Percentiles rank a stretch among this genome's conserved stretches.
Conservation (phyloP, 495 filamentous ascomycete species). For the Penicillium alfredii region DNA sequence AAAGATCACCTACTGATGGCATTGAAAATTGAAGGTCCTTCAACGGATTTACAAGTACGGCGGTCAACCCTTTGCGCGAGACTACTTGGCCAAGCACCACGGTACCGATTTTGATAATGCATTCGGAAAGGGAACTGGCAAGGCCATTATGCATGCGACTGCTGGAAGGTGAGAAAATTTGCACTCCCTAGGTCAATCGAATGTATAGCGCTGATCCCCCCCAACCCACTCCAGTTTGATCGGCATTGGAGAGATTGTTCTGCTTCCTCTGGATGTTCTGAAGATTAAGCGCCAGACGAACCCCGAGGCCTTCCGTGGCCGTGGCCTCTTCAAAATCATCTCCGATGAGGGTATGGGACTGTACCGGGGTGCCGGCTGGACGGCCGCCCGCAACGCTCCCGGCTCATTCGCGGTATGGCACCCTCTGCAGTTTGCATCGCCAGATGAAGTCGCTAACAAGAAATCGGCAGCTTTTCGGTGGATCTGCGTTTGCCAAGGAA, state of each 20-base stretch:
- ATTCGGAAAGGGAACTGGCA: conserved; percentile 94
- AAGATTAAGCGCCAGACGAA: conserved; percentile 99
- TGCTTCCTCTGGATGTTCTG: conserved; percentile 91
- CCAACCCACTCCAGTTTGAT: conserved; percentile 67
- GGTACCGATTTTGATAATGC: conserved; percentile 74
- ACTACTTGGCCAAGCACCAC: conserved; percentile 80
- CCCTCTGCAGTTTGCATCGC: neutral
- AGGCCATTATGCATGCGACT: conserved; percentile 96
- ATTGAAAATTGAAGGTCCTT: conserved; percentile 69
- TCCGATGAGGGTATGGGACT: conserved; percentile 91
- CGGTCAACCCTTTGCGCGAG: conserved; percentile 90
- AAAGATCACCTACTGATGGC: no score
- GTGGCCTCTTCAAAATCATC: conserved; percentile 84
- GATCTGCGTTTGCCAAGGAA: conserved; percentile 96
- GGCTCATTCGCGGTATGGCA: conserved; percentile 90
- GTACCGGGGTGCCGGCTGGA: conserved; percentile 97
- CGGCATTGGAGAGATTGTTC: conserved; percentile 93
- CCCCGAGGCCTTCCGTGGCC: conserved; percentile 93
- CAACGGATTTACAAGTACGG: conserved; percentile 99
- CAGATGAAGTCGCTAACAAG: conserved; percentile 12
- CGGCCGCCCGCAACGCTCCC: conserved; percentile 92
- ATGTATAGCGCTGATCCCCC: no score
- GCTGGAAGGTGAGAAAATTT: conserved; percentile 66
- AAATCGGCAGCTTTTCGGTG: conserved; percentile 79
- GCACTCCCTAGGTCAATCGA: neutral